phyloP scores from a whole-genome alignment of 805 yeast genomes.

The Hanseniaspora occidentalis region DNA sequence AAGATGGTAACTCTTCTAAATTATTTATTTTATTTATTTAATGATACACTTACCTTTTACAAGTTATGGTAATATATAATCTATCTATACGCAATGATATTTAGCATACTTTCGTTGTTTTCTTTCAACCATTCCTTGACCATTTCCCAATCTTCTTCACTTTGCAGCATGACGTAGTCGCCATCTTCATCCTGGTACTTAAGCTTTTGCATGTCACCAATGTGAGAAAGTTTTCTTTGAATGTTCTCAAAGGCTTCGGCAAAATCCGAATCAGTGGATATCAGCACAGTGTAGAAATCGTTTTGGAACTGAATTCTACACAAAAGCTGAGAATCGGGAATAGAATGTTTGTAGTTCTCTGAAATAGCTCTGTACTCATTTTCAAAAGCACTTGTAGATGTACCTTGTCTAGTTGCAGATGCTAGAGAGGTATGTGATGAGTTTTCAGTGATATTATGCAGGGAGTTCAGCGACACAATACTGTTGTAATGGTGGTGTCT shows the following conservation, averaged over 20 bases:
- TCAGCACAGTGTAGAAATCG: constrained; percentile 52
- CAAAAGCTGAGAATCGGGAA: constrained; percentile 27
- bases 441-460: background rate
- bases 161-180: constrained; percentile 73
- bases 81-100: constrained; percentile 29
- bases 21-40: constrained; percentile 5
- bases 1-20: background rate
- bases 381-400: constrained; percentile 11
- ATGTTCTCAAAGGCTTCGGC: constrained; percentile 45
- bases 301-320: constrained; percentile 31
- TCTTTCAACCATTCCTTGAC: constrained; percentile 62
- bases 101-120: constrained; percentile 34
- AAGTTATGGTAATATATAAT: background rate
- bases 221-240: constrained; percentile 40
- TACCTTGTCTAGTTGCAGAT: background rate
- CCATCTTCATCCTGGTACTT: constrained; percentile 93
- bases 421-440: background rate
- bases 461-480: background rate
- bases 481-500: background rate
- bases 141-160: constrained; percentile 79
- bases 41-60: background rate
- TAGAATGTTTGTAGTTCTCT: constrained; percentile 27
- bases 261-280: constrained; percentile 39
- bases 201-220: constrained; percentile 42
- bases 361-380: constrained; percentile 28